phyloP scores from a whole-genome alignment of 208 protist species.

The Trichomonas vaginalis region DNA sequence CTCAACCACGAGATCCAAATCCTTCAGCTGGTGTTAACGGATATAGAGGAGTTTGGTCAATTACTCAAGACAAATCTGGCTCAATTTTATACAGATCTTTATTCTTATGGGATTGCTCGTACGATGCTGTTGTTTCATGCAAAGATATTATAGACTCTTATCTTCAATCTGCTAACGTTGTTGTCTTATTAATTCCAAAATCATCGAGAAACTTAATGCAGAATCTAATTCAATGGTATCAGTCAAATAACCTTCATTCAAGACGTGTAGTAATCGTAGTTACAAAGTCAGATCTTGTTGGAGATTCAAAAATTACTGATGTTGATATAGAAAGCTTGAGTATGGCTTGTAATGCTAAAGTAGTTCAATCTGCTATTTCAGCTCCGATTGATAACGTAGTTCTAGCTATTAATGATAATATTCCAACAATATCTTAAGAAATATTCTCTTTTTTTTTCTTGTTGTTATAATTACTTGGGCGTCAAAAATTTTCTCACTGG shows the following conservation, averaged over 20 bases:
- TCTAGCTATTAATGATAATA: background rate
- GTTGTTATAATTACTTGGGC: no score
- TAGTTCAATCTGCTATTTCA: background rate
- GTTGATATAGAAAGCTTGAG: background rate
- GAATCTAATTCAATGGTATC: background rate
- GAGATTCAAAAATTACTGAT: background rate
- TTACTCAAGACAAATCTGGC: background rate
- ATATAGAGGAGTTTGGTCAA: background rate
- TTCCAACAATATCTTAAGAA: background rate
- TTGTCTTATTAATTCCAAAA: background rate
- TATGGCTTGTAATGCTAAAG: background rate
- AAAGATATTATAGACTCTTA: background rate
- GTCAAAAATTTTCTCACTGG: no score
- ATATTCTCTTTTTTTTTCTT: background rate
- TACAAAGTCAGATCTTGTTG: background rate
- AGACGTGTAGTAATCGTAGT: background rate
- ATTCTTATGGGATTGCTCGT: background rate
- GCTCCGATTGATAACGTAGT: background rate
- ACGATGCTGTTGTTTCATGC: background rate
- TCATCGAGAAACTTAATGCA: background rate
- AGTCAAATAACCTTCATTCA: background rate
- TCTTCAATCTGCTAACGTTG: background rate
- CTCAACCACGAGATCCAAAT: background rate
- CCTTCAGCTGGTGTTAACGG: background rate
- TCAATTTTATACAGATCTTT: background rate